phyloP scores from a whole-genome alignment of 805 yeast genomes.

The Kodamaea nitidulidarum region DNA sequence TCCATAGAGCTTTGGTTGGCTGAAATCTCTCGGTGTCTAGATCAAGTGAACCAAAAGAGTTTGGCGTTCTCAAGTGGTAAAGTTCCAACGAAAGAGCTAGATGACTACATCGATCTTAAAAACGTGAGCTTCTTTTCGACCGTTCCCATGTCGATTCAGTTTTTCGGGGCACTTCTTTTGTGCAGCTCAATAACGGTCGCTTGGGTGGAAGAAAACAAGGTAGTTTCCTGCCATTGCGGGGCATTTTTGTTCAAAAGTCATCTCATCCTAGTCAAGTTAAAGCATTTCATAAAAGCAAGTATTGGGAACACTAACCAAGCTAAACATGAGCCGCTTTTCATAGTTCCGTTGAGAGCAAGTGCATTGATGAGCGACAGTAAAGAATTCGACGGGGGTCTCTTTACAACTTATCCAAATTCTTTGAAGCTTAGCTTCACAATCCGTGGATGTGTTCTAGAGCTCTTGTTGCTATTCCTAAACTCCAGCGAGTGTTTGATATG shows the following conservation, averaged over 20 bases:
- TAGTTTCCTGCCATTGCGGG: slow-evolving; percentile 23
- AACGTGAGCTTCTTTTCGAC: slow-evolving; percentile 2
- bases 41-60: background rate
- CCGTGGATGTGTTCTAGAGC: slow-evolving; percentile 39
- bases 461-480: slow-evolving; percentile 33
- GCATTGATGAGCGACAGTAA: slow-evolving; percentile 18
- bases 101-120: slow-evolving; percentile 13
- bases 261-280: slow-evolving; percentile 33
- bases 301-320: slow-evolving; percentile 1
- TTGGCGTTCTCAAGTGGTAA: background rate
- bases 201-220: slow-evolving; percentile 31
- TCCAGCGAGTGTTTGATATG: slow-evolving; percentile 38
- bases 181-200: slow-evolving; percentile 40
- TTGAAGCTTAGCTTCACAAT: slow-evolving; percentile 49
- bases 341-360: slow-evolving; percentile 44
- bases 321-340: slow-evolving; percentile 35
- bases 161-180: slow-evolving; percentile 44
- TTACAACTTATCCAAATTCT: slow-evolving; percentile 24
- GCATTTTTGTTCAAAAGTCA: slow-evolving; percentile 49
- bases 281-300: slow-evolving; percentile 11
- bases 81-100: slow-evolving; percentile 14
- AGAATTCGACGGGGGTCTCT: slow-evolving; percentile 27
- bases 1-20: background rate
- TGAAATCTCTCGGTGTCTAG: background rate
- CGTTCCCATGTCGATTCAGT: slow-evolving; percentile 31